Conservation (phyloP, 352 stramenopile genomes). For the Hyaloperonospora brassicae region DNA sequence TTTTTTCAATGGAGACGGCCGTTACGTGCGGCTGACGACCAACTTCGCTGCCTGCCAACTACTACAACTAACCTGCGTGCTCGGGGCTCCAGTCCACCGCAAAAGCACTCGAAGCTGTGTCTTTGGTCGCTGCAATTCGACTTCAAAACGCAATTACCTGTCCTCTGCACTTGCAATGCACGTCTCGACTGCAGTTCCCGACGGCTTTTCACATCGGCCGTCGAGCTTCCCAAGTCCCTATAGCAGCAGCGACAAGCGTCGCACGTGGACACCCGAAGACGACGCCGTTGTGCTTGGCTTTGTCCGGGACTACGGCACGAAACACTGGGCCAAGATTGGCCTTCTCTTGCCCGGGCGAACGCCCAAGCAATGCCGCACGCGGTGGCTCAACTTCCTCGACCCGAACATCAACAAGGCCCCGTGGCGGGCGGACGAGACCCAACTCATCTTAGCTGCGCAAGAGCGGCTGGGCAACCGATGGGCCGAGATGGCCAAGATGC, state of each 20-base stretch:
- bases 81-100: too few relatives aligned
- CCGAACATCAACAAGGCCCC: conserved; percentile 90
- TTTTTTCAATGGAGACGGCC: conserved; percentile 2
- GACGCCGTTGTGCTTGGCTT: conserved; percentile 63
- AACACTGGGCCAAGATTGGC: conserved; percentile 91
- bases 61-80: not conserved
- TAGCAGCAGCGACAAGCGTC: conserved; percentile 30
- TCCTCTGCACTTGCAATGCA: conserved; percentile 4
- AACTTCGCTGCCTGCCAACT: conserved; percentile 7
- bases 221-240: not conserved
- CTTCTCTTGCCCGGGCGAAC: conserved; percentile 87
- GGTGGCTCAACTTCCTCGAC: conserved; percentile 94
- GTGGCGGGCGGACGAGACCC: conserved; percentile 88
- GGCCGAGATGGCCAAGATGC: conserved; percentile 96
- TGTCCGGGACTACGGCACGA: conserved; percentile 63
- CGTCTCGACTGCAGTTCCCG: not conserved
- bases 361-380: conserved; percentile 94
- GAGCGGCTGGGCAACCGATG: conserved; percentile 90
- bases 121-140: not conserved
- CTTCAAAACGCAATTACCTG: conserved; percentile 17
- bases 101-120: not conserved
- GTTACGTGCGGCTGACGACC: conserved; percentile 12
- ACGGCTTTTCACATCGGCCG: conserved; percentile 1
- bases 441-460: conserved; percentile 68
- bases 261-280: conserved; percentile 57